Conservation (phyloP, 2,329 filamentous ascomycete species). For the Curvularia verruculosa region DNA sequence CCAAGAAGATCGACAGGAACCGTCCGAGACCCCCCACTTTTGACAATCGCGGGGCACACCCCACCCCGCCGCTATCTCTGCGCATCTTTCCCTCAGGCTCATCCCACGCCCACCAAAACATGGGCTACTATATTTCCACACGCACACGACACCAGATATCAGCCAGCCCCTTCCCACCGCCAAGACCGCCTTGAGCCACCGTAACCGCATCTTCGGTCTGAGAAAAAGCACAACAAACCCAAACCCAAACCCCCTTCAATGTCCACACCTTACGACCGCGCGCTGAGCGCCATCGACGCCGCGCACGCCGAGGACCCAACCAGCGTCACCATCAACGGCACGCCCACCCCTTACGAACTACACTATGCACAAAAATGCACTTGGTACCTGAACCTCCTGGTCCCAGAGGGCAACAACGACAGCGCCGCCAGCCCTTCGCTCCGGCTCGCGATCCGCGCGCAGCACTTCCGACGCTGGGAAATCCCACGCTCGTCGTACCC, state of each 20-base stretch:
- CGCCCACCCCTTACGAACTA: constrained; percentile 72
- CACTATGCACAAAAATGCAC: constrained; percentile 84
- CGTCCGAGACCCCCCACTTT: constrained; percentile 12
- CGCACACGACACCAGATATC: background rate
- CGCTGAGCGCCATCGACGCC: constrained; percentile 72
- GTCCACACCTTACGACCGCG: constrained; percentile 48
- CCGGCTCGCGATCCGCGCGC: constrained; percentile 78
- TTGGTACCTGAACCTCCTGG: constrained; percentile 69
- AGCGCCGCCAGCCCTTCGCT: constrained; percentile 65
- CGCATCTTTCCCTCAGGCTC: constrained; percentile 8
- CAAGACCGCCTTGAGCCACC: background rate
- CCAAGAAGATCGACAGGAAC: constrained; percentile 10
- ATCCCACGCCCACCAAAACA: constrained; percentile 17
- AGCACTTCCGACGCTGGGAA: constrained; percentile 88
- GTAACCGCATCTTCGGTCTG: no score
- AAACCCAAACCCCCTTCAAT: no score
- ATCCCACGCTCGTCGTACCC: constrained; percentile 76
- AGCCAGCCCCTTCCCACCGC: no score
- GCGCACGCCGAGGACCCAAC: constrained; percentile 73
- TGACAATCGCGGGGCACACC: constrained; percentile 22
- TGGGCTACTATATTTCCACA: constrained; percentile 15
- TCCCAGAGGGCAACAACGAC: no score
- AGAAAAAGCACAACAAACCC: no score
- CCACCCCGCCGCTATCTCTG: constrained; percentile 17
- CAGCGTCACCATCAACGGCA: constrained; percentile 53